Conservation (phyloP, 2,329 filamentous ascomycete genomes). For the Clonostachys rosea region DNA sequence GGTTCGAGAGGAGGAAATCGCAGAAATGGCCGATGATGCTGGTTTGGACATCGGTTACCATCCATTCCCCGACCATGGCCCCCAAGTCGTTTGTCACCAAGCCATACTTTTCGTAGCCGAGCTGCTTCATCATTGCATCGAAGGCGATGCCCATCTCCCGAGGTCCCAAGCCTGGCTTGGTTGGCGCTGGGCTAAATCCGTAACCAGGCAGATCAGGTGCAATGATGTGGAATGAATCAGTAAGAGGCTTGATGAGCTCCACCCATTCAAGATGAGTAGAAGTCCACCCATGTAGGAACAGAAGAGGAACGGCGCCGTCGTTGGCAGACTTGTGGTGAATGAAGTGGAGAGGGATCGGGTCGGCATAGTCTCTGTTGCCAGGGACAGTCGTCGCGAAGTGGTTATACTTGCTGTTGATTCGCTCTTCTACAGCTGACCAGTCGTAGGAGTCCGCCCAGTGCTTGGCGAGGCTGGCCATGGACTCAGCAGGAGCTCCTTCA, state of each 20-base stretch:
- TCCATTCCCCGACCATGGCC: constrained; percentile 1
- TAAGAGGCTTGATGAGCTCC: background rate
- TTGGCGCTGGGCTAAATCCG: constrained; percentile 3
- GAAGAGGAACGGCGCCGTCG: constrained; percentile 3
- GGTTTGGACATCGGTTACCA: background rate
- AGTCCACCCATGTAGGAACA: constrained; percentile 7
- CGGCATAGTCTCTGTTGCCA: background rate
- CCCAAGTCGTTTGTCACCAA: constrained; percentile 3
- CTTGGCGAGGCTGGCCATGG: background rate
- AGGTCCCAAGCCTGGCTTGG: background rate
- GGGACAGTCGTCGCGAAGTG: constrained; percentile 3
- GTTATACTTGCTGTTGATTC: constrained; percentile 2
- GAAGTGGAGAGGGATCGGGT: constrained; percentile 2
- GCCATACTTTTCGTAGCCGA: constrained; percentile 4
- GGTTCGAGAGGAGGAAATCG: constrained; percentile 10
- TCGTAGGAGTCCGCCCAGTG: constrained; percentile 5
- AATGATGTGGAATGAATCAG: constrained; percentile 1
- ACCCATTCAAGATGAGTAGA: constrained; percentile 1
- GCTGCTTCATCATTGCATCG: background rate
- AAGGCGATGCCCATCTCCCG: background rate
- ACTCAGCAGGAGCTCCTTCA: constrained; percentile 1
- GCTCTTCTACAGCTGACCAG: constrained; percentile 1
- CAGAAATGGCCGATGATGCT: constrained; percentile 20
- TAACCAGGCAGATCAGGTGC: constrained; percentile 4
- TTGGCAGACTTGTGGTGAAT: constrained; percentile 5